Evolutionary conservation across 495 filamentous ascomycete genomes (phyloP).

Genomic region (Xylaria flabelliformis): DNA sequence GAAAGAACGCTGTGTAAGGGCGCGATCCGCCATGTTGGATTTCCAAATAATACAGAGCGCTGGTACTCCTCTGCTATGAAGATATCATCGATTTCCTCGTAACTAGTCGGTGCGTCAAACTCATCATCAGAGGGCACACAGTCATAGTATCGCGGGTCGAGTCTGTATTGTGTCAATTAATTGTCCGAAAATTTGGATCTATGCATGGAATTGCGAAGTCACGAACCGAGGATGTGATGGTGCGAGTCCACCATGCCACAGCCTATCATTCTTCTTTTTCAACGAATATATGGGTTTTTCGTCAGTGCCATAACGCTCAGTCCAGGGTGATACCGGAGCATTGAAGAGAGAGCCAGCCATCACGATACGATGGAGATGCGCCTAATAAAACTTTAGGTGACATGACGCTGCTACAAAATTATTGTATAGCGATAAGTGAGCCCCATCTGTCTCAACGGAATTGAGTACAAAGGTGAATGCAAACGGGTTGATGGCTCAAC

Average conservation of each 20-base stretch:
- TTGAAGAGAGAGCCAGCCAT: not conserved
- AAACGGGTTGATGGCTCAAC: not conserved
- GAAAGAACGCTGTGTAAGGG: not conserved
- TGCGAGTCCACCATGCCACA: not conserved
- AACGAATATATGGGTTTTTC: not conserved
- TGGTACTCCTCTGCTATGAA: not conserved
- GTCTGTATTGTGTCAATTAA: not conserved
- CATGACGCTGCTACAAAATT: not conserved
- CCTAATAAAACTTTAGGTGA: not conserved
- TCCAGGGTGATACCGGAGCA: not conserved
- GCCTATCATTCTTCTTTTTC: not conserved
- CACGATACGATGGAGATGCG: not conserved
- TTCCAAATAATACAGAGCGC: not conserved
- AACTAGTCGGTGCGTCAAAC: not conserved
- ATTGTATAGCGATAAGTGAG: not conserved
- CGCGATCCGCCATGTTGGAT: not conserved
- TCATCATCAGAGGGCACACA: not conserved
- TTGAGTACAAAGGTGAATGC: not conserved
- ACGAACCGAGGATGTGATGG: not conserved
- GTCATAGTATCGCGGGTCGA: constrained; percentile 1
- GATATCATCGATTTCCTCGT: not conserved
- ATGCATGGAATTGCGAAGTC: not conserved
- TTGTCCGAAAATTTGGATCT: not conserved
- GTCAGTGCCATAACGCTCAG: not conserved
- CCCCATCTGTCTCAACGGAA: not conserved